phyloP scores from a whole-genome alignment of 2,329 filamentous ascomycete species.

The Penicillium polonicum region DNA sequence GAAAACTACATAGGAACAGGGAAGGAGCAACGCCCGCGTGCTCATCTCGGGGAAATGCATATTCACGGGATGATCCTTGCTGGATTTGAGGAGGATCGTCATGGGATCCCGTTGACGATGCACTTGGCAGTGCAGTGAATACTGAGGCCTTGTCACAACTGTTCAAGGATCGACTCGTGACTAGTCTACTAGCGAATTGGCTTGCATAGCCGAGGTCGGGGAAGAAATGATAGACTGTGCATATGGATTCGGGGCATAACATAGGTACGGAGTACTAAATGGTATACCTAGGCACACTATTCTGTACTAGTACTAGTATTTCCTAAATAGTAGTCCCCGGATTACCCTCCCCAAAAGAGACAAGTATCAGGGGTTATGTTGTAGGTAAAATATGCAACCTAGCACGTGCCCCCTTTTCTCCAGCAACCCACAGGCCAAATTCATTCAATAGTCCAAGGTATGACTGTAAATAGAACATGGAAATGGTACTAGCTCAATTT shows the following conservation, averaged over 20 bases:
- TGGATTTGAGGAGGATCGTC: conserved; percentile 3
- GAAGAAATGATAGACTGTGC: conserved; percentile 1
- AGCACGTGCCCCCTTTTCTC: conserved; percentile 2
- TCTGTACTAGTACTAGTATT: too few species aligned
- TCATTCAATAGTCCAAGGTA: background rate
- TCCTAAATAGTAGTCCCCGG: background rate
- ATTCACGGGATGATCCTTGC: conserved; percentile 1
- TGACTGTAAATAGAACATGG: background rate
- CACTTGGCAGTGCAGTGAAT: background rate
- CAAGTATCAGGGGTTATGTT: conserved; percentile 13
- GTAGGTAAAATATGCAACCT: background rate
- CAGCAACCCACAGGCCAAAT: background rate
- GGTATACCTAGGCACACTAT: too few species aligned
- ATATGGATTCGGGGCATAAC: background rate
- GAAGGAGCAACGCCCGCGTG: conserved; percentile 6
- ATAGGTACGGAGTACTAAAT: background rate
- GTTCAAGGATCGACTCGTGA: background rate
- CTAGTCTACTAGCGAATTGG: conserved; percentile 5
- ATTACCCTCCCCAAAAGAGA: conserved; percentile 18
- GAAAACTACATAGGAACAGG: background rate
- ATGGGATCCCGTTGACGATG: background rate
- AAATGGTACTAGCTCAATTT: background rate
- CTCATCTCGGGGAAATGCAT: background rate
- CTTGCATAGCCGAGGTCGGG: conserved; percentile 17
- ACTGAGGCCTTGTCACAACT: background rate